Evolutionary conservation across 2,329 filamentous ascomycete species (phyloP), one percentile per base, ranked within the genome.

Genomic region (Beauveria medogensis): DNA sequence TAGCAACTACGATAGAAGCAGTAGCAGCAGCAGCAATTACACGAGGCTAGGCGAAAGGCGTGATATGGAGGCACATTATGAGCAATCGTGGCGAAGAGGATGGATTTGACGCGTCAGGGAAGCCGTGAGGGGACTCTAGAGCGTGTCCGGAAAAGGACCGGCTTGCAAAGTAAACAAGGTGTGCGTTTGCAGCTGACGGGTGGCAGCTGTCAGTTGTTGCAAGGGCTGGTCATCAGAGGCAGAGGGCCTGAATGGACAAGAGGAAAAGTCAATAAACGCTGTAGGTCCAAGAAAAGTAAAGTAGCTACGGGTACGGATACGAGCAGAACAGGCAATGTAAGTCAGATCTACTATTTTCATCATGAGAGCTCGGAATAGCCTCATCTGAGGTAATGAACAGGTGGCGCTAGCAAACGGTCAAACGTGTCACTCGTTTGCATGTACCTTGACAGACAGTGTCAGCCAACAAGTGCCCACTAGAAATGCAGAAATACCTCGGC

Each of bases 151-250:
- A 59, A 59, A 5, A 46, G 48, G 56, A 3, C 14, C 3, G 48
- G 16, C 18, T 59, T 59, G 40, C 56, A 37, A 59, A 37, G 56
- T 46, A 52, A 44, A 59, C 26, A 53, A 59, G 14, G 40, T 6
- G n/a, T 18, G 47, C 40, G 56, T 52, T 59, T 59, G 56, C 48
- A 40, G 48, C 34, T 53, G 56, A 40, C 48, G 14, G 26, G 47
- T 46, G 56, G 56, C 56, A 59, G 56, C 56, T 52, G 56, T 26
- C 56, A 44, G 40, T 30, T 24, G 16, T 34, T 20, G 40, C 10
- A 28, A 28, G 14, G 47, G 2, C n/a, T 22, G 30, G n/a, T 5
- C 20, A 28, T 18, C 18, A 20, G 16, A 18, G 26, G 26, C n/a
- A 51, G n/a, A 51, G 6, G 47, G n/a, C 28, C 14, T 30, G 16